phyloP scores from a whole-genome alignment of 2,329 filamentous ascomycete species.

The Knufia fluminis region DNA sequence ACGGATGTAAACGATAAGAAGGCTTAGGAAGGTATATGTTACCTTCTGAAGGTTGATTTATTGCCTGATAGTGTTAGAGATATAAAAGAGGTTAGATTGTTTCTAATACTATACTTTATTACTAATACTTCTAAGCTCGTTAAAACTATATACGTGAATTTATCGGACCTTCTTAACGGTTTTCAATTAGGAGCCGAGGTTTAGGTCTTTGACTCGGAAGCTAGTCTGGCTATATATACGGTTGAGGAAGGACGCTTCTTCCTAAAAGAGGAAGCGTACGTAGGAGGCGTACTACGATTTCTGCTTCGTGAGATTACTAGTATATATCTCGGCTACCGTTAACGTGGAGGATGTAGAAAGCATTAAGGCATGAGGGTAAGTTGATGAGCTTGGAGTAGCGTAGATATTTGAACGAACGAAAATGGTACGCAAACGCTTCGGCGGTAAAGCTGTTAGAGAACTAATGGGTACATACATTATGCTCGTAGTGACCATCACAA shows the following conservation, averaged over 20 bases:
- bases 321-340: background rate
- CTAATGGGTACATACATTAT: too few relatives aligned
- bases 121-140: constrained; percentile 12
- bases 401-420: too few relatives aligned
- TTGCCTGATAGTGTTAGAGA: background rate
- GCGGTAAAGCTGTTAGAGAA: too few relatives aligned
- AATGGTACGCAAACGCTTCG: too few relatives aligned
- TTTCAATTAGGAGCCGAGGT: constrained; percentile 15
- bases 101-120: background rate
- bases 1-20: constrained; percentile 14
- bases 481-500: too few relatives aligned
- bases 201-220: constrained; percentile 15
- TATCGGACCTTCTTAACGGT: constrained; percentile 20
- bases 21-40: constrained; percentile 19
- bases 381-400: too few relatives aligned
- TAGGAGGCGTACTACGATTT: constrained; percentile 20
- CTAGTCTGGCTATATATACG: constrained; percentile 11
- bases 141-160: constrained; percentile 20
- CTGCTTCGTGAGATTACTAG: constrained; percentile 20
- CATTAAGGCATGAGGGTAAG: too few relatives aligned
- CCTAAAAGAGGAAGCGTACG: constrained; percentile 18
- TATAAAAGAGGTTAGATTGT: background rate
- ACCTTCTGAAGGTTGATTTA: background rate
- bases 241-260: constrained; percentile 17
- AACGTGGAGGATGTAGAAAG: too few relatives aligned